phyloP scores from a whole-genome alignment of 805 yeast genomes.

The Wickerhamomyces hampshirensis region DNA sequence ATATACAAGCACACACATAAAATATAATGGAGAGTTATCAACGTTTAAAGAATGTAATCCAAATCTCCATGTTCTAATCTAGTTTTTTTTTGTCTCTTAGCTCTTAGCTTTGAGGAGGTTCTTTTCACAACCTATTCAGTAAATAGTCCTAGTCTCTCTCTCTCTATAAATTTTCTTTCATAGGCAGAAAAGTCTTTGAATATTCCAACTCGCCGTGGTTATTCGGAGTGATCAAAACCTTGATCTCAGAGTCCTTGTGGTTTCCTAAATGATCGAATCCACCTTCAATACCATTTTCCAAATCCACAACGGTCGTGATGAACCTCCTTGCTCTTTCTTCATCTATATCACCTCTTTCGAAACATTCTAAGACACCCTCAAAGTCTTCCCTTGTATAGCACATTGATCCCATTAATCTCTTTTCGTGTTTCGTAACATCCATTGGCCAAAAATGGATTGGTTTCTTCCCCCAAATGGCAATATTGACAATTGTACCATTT shows the following conservation, averaged over 20 bases:
- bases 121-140: no score
- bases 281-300: conserved; percentile 47
- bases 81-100: no score
- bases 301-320: conserved; percentile 48
- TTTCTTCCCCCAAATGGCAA: conserved; percentile 60
- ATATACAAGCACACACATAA: no score
- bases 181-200: conserved; percentile 14
- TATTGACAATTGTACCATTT: conserved; percentile 55
- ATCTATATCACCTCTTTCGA: conserved; percentile 41
- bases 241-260: conserved; percentile 52
- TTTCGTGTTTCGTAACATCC: conserved; percentile 52
- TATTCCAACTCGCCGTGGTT: conserved; percentile 30
- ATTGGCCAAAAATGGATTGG: conserved; percentile 48
- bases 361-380: conserved; percentile 48
- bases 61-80: no score
- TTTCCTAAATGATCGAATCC: conserved; percentile 48
- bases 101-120: no score
- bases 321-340: conserved; percentile 39
- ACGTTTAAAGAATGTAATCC: no score
- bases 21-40: no score
- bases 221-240: conserved; percentile 48
- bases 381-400: conserved; percentile 56
- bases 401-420: conserved; percentile 53
- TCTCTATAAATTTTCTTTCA: conserved; percentile 5
- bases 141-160: no score